Evolutionary conservation across 2,329 filamentous ascomycete genomes (phyloP).

Genomic region (Albifimbria verrucaria): DNA sequence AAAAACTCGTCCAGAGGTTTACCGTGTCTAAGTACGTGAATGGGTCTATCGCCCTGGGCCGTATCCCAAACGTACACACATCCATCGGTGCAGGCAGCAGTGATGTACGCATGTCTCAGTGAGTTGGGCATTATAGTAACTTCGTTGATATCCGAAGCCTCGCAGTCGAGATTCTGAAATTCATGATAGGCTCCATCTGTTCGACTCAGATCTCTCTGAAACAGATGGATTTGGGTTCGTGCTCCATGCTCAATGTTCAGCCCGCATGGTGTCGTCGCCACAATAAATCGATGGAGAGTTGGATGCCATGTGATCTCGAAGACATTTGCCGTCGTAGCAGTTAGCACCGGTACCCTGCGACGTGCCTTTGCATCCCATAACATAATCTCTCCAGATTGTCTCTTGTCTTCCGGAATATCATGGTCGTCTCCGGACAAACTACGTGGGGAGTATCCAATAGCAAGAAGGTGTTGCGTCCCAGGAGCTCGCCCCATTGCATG

Average conservation of each 20-base stretch:
- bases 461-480: conserved; percentile 46
- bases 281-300: conserved; percentile 47
- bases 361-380: conserved; percentile 52
- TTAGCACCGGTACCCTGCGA: conserved; percentile 43
- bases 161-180: conserved; percentile 55
- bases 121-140: conserved; percentile 57
- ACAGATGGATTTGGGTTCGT: conserved; percentile 57
- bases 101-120: conserved; percentile 46
- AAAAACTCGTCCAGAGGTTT: conserved; percentile 35
- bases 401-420: conserved; percentile 56
- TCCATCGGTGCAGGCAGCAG: conserved; percentile 60
- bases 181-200: conserved; percentile 32
- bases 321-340: conserved; percentile 55
- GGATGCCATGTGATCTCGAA: conserved; percentile 66
- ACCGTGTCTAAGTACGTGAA: conserved; percentile 55
- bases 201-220: conserved; percentile 29
- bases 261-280: conserved; percentile 53
- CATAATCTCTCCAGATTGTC: conserved; percentile 57
- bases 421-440: conserved; percentile 48
- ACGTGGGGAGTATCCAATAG: conserved; percentile 62
- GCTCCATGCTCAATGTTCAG: conserved; percentile 40
- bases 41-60: conserved; percentile 48
- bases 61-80: conserved; percentile 64
- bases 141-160: conserved; percentile 60
- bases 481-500: conserved; percentile 56